Conservation (phyloP, 139 green algal genomes). For the Micractinium conductrix region DNA sequence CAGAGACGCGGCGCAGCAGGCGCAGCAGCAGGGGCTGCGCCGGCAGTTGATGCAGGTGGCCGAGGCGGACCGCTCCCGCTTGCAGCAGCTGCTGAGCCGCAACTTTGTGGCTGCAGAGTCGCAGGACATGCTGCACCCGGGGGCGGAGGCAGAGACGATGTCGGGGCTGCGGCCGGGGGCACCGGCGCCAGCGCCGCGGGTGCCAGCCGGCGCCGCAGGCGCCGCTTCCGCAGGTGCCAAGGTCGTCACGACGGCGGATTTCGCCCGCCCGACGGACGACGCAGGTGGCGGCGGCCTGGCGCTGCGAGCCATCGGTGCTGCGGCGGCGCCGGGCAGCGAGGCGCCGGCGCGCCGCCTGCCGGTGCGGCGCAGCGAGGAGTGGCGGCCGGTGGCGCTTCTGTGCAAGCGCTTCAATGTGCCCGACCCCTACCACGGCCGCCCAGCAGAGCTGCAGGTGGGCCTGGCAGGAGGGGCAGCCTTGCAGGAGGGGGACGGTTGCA, state of each 20-base stretch:
- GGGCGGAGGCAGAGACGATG: conserved; percentile 17
- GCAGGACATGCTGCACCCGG: conserved; percentile 57
- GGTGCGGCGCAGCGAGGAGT: conserved; percentile 69
- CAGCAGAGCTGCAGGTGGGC: conserved; percentile 33
- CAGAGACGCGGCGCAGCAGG: background rate
- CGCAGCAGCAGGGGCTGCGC: conserved; percentile 36
- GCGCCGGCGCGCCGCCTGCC: conserved; percentile 23
- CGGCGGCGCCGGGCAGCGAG: background rate
- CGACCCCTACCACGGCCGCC: conserved; percentile 79
- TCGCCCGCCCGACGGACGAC: background rate
- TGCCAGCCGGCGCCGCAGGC: conserved; percentile 3
- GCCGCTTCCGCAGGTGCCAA: no score
- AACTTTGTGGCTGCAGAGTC: conserved; percentile 66
- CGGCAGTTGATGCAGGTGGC: conserved; percentile 42
- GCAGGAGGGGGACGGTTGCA: no score
- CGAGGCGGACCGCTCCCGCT: conserved; percentile 57
- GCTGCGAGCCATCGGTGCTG: background rate
- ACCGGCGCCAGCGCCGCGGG: background rate
- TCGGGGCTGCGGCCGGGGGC: conserved; percentile 32
- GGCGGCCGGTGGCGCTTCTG: conserved; percentile 88
- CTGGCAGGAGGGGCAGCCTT: background rate
- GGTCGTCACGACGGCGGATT: background rate
- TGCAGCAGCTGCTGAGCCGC: conserved; percentile 60
- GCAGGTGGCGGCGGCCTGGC: background rate
- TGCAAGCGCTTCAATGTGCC: conserved; percentile 93